These are phyloP conservation scores for Kalmanozyma brasiliensis DNA, from an alignment of 1,284 basidiomycete species.

Conservation along the genomic window DNA sequence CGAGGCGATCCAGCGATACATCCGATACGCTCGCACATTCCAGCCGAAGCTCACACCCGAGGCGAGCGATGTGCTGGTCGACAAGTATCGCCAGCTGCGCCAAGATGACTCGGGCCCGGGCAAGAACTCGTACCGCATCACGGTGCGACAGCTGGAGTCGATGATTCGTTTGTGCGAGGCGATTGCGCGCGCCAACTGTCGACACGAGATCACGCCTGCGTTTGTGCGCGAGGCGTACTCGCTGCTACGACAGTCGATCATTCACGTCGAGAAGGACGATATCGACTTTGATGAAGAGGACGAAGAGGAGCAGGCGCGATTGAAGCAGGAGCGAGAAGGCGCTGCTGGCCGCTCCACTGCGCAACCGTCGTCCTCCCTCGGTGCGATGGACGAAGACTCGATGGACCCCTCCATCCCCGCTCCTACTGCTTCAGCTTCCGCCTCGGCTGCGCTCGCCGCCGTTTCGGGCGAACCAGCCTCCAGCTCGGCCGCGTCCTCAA, in stretches of 20 bases:
- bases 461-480: slow-evolving; percentile 13
- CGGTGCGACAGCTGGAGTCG: slow-evolving; percentile 93
- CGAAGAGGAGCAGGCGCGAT: slow-evolving; percentile 70
- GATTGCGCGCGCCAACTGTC: slow-evolving; percentile 95
- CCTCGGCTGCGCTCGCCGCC: slow-evolving; percentile 57
- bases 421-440: slow-evolving; percentile 69
- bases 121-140: slow-evolving; percentile 92
- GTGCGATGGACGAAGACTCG: slow-evolving; percentile 64
- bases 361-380: slow-evolving; percentile 43
- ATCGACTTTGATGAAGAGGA: slow-evolving; percentile 97
- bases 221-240: slow-evolving; percentile 96
- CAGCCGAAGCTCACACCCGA: slow-evolving; percentile 85
- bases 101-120: slow-evolving; percentile 87
- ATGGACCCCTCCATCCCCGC: slow-evolving; percentile 74
- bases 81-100: slow-evolving; percentile 91
- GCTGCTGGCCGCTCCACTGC: slow-evolving; percentile 3
- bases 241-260: slow-evolving; percentile 94
- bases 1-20: slow-evolving; percentile 94
- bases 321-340: slow-evolving; percentile 1
- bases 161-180: slow-evolving; percentile 98
- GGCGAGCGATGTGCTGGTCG: slow-evolving; percentile 90
- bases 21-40: slow-evolving; percentile 94
- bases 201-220: slow-evolving; percentile 78
- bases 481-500: slow-evolving; percentile 23
- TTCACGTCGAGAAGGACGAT: slow-evolving; percentile 99